phyloP scores from a whole-genome alignment of 441 rosid genomes.

The Erodium moschatum region DNA sequence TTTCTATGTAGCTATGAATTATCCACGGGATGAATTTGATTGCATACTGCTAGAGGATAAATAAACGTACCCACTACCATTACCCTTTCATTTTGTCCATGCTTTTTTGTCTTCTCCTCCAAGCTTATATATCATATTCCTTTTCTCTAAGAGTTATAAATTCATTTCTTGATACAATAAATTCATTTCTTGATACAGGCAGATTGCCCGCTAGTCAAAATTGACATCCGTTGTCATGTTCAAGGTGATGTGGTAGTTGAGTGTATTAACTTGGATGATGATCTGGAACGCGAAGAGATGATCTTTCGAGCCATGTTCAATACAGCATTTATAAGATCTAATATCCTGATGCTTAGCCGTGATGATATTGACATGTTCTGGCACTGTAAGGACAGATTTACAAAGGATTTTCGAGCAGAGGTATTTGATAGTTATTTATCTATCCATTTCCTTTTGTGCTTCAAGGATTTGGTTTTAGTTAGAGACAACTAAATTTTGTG shows the following conservation, averaged over 20 bases:
- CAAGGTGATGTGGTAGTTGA: slow-evolving; percentile 91
- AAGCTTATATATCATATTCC: not conserved
- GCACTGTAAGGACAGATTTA: slow-evolving; percentile 60
- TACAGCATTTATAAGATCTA: slow-evolving; percentile 74
- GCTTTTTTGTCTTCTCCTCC: not conserved
- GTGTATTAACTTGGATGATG: slow-evolving; percentile 55
- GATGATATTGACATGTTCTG: slow-evolving; percentile 74
- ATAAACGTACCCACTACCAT: not conserved
- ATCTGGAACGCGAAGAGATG: slow-evolving; percentile 63
- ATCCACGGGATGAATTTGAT: not conserved
- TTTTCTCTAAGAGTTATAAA: slow-evolving; percentile 12
- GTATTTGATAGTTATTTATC: slow-evolving; percentile 29
- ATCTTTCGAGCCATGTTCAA: slow-evolving; percentile 85
- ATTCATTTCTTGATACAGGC: slow-evolving; percentile 47
- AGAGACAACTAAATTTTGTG: slow-evolving; percentile 25
- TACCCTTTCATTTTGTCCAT: not conserved
- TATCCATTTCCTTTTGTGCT: slow-evolving; percentile 3
- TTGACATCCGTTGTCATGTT: slow-evolving; percentile 68
- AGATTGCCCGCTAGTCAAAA: slow-evolving; percentile 63
- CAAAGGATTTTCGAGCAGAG: slow-evolving; percentile 81
- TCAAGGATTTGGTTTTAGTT: slow-evolving; percentile 11
- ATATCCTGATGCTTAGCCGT: slow-evolving; percentile 60
- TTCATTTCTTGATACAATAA: slow-evolving; percentile 36
- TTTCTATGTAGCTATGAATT: not conserved
- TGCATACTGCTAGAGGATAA: not conserved